Base-by-base conservation (phyloP, 2,329 filamentous ascomycete species). In the Trichoderma sp. region DNA sequence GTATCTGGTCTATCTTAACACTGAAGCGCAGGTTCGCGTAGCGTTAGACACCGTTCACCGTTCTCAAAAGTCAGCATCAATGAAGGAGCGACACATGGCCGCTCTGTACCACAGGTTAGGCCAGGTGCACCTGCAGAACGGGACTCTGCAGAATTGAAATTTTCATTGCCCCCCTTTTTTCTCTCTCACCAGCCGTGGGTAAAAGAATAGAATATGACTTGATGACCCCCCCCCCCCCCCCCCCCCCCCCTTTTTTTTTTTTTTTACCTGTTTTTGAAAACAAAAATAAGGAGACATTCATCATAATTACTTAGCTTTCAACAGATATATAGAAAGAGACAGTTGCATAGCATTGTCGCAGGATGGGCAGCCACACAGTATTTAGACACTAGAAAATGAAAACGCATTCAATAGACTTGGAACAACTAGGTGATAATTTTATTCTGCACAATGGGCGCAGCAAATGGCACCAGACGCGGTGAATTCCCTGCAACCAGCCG, bases 41-140 rank as follows among this genome's bases (percentile, higher is more conserved):
- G 90, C 92, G 83, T 79, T 93, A 17, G 83, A 87, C 66, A 84
- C 86, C 0, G 76, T 93, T 25, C 87, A 87, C 25, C 76, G 70
- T 69, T 73, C 75, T 29, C 50, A 67, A 54, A 53, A 19, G 15
- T 34, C 17, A 35, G 25, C 17, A 12, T 25, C 32, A 50, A 50
- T 54, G 34, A 71, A 71, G 48, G 56, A 70, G 12, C 52, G 53
- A 60, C 63, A 35, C 15, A 67, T 68, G 22, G 13, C 48, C 19
- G 42, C 42, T 10, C 45, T 71, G 27, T 58, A 64, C 34, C 52
- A 70, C 67, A 70, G 67, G 42, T 58, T 69, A 67, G 52, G 42
- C 48, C 58, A 34, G 27, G 52, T 71, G 48, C 37, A 54, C 25
- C 48, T 58, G 48, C 68, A 67, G n/a, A 56, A 63, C 50, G 69